Evolutionary conservation across 371 early-diverging fungal genomes (phyloP).

Genomic region (Phascolomyces articulosus): DNA sequence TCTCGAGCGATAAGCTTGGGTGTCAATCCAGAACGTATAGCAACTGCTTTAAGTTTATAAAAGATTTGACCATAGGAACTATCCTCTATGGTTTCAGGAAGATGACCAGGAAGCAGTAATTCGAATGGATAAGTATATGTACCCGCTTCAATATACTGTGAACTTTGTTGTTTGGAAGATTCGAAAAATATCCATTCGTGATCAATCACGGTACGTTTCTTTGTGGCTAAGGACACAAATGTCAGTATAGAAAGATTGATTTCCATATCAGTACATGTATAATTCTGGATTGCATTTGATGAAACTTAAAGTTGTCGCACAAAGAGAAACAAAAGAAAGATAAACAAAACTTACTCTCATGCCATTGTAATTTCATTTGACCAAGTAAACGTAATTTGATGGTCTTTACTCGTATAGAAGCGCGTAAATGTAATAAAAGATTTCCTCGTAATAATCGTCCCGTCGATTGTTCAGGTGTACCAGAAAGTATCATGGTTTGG

Average conservation of each 20-base stretch:
- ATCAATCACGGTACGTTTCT: neutral
- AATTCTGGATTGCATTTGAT: no score
- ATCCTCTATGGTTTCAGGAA: slow-evolving; percentile 40
- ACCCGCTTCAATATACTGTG: neutral
- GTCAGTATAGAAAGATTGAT: neutral
- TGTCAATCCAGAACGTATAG: slow-evolving; percentile 35
- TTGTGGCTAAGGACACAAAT: neutral
- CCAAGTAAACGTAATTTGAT: slow-evolving; percentile 30
- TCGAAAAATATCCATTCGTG: slow-evolving; percentile 8
- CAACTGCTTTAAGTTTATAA: slow-evolving; percentile 44
- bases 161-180: neutral
- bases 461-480: neutral
- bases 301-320: no score
- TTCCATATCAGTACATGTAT: no score
- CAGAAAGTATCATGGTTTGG: neutral
- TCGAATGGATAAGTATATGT: slow-evolving; percentile 44
- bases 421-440: neutral
- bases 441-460: neutral
- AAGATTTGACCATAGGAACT: slow-evolving; percentile 33
- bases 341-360: slow-evolving; percentile 26
- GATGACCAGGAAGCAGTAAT: slow-evolving; percentile 33
- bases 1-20: slow-evolving; percentile 22
- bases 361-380: slow-evolving; percentile 34
- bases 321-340: no score
- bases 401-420: slow-evolving; percentile 26